A percentile compares a stretch with the other conserved stretches of the same genome.
Evolutionary conservation across 176 grass and related monocot species (phyloP).

Genomic region (Bothriochloa decipiens): DNA sequence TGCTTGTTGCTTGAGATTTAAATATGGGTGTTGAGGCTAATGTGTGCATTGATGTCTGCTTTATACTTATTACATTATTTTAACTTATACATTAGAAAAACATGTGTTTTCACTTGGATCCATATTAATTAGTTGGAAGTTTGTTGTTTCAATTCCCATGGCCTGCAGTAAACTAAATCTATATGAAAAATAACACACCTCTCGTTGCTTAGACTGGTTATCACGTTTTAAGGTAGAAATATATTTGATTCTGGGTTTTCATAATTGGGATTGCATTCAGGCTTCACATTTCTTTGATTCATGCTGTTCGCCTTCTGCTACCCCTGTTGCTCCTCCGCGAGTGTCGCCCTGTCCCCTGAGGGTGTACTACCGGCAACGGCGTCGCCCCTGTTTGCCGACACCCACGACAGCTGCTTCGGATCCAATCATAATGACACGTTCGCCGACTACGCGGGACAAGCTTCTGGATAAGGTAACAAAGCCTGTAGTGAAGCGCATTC

Average conservation of each 20-base stretch:
- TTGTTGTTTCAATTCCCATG: slow-evolving; percentile 12
- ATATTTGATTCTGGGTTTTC: not conserved
- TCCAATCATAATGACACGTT: not conserved
- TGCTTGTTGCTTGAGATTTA: slow-evolving; percentile 16
- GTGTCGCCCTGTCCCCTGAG: not conserved
- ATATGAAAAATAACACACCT: not conserved
- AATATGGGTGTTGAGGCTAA: slow-evolving; percentile 6
- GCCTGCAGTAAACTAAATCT: not conserved
- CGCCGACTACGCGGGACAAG: not conserved
- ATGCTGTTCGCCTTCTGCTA: not conserved
- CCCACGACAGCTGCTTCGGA: not conserved
- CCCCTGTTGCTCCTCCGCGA: not conserved
- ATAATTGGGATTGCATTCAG: slow-evolving; percentile 26
- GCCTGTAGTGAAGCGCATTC: not conserved
- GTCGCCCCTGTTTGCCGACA: not conserved
- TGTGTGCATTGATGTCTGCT: slow-evolving; percentile 13
- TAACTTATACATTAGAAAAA: not conserved
- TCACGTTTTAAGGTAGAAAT: slow-evolving; percentile 6
- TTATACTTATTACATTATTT: slow-evolving; percentile 7
- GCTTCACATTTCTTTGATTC: slow-evolving; percentile 12
- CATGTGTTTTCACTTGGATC: slow-evolving; percentile 15
- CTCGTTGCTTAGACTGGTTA: slow-evolving; percentile 10
- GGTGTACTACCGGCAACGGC: not conserved
- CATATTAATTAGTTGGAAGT: slow-evolving; percentile 8
- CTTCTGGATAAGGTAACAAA: not conserved